Conservation (phyloP, 2,329 filamentous ascomycete species). For the Sclerotinia trifoliorum region DNA sequence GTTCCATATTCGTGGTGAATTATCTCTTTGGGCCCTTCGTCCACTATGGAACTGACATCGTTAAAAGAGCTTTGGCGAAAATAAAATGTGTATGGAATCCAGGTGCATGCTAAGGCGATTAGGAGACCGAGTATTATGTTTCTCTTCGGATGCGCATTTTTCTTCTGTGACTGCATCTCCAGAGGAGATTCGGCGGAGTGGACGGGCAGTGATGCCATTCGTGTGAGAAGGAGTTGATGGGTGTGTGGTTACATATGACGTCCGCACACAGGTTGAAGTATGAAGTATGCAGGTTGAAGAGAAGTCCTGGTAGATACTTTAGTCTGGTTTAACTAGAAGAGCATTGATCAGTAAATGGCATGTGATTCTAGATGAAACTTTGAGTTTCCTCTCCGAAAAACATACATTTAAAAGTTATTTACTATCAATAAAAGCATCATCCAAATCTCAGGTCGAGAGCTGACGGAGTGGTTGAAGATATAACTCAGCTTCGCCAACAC, state of each 20-base stretch:
- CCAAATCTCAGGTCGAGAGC: neutral
- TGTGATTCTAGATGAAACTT: neutral
- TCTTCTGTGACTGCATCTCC: constrained; percentile 7
- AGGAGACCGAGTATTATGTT: constrained; percentile 10
- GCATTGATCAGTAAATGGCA: constrained; percentile 19
- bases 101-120: constrained; percentile 16
- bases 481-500: constrained; percentile 12
- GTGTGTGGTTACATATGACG: constrained; percentile 18
- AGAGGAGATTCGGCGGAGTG: neutral
- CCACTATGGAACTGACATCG: neutral
- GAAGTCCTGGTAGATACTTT: constrained; percentile 1
- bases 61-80: neutral
- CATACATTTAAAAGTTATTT: neutral
- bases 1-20: constrained; percentile 24
- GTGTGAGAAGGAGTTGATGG: neutral
- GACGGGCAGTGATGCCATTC: constrained; percentile 12
- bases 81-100: constrained; percentile 13
- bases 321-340: neutral
- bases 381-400: neutral
- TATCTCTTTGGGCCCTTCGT: neutral
- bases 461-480: neutral
- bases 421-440: neutral
- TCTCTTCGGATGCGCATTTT: constrained; percentile 12
- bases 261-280: neutral
- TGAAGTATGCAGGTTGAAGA: neutral